Base-by-base conservation (phyloP, 2,329 filamentous ascomycete species). In the Colletotrichum abscissum region DNA sequence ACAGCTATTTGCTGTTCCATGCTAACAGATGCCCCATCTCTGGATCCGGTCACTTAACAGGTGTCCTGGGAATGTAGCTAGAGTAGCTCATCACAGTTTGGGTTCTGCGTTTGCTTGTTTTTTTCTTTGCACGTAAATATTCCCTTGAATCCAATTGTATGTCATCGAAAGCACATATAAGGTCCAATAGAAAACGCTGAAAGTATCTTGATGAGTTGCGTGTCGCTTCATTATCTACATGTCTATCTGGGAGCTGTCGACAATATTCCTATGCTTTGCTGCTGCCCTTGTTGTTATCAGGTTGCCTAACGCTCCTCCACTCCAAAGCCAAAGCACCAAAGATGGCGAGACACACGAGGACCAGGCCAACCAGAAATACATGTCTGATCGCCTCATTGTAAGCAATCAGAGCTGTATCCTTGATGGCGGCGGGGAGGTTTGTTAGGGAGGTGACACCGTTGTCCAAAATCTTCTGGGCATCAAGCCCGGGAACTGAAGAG, bases 371-470 rank as follows among this genome's bases (percentile, higher is more conserved):
- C 72, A 88, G 88, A 77, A 90, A 92, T 0, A 86, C 86, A 59
- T 85, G 79, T 1, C 84, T 84, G 14, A 93, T 77, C 0, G 90
- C 86, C 7, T 81, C 76, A 76, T 92, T 92, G 81, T 92, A 92
- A 0, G 87, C 88, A 7, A 67, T 16, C 16, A 80, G 33, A 1
- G 77, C 70, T 0, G 60, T 64, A 8, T 2, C 11, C 35, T 58
- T 69, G 4, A 73, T 14, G 1, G 57, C 42, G 12, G 54, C 26
- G 5, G 67, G 63, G 3, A 73, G 26, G 8, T 67, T 1, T 1
- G 52, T 57, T 16, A 55, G 9, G 11, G 63, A 58, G 1, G 85
- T 85, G 2, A 83, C 84, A 49, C 85, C 85, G 0, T 78, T 76
- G 2, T 38, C 74, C 2, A 84, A 72, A 1, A 87, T 79, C 14